phyloP scores from a whole-genome alignment of 2,329 filamentous ascomycete species.

The Fusarium palustre region DNA sequence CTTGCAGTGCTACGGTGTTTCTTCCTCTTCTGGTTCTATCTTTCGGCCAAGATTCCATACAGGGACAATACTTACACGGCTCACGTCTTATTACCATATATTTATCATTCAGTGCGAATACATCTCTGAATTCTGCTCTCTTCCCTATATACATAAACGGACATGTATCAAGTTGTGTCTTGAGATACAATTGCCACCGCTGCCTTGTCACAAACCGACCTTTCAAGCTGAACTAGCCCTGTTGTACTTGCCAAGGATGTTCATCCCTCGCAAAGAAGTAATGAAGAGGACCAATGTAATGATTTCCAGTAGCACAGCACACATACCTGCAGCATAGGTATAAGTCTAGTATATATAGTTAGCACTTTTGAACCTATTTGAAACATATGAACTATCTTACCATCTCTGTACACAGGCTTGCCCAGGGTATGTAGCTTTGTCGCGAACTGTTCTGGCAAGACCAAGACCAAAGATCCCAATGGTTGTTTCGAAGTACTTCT shows the following conservation, averaged over 20 bases:
- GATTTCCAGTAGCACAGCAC: background rate
- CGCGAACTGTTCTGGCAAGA: constrained; percentile 9
- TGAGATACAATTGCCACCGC: background rate
- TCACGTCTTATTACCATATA: background rate
- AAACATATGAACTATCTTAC: rapidly evolving
- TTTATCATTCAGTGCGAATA: background rate
- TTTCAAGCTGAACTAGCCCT: background rate
- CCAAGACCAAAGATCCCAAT: constrained; percentile 28
- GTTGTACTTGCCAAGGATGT: constrained; percentile 15
- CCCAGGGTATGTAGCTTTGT: constrained; percentile 20
- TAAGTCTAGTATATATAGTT: rapidly evolving
- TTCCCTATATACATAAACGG: background rate
- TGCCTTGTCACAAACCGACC: background rate
- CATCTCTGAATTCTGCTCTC: background rate
- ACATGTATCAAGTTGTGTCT: too few species aligned
- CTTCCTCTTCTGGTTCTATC: background rate
- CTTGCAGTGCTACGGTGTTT: background rate
- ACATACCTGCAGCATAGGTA: background rate
- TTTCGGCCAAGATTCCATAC: background rate
- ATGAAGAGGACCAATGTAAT: background rate
- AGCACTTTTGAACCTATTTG: rapidly evolving
- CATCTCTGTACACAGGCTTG: background rate
- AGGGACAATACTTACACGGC: background rate
- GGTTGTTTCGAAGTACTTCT: constrained; percentile 4
- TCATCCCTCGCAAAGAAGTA: background rate